Conservation (phyloP, 306 rosid species). For the Malus sylvestris region DNA sequence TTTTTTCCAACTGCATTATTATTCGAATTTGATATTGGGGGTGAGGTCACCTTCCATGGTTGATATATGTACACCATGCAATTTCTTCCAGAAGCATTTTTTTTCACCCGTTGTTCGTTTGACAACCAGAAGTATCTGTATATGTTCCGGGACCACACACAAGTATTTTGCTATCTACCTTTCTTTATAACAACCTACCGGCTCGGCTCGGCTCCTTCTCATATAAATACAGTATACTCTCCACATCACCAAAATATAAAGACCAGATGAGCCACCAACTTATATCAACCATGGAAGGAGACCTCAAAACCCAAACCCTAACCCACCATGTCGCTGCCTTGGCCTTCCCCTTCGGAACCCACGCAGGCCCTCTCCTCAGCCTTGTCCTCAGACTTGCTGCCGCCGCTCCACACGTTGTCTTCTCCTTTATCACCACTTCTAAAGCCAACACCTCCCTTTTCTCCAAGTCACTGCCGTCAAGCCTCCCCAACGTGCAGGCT, state of each 20-base stretch:
- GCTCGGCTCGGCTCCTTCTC: no score
- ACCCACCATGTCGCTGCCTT: slow-evolving; percentile 49
- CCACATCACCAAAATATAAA: not conserved
- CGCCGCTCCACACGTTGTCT: slow-evolving; percentile 15
- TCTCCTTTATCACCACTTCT: slow-evolving; percentile 54
- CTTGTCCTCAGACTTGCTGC: slow-evolving; percentile 34
- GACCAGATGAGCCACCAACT: not conserved
- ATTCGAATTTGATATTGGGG: no score
- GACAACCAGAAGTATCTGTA: not conserved
- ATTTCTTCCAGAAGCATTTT: not conserved
- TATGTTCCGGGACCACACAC: no score
- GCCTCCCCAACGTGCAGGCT: slow-evolving; percentile 21
- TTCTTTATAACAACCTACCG: no score
- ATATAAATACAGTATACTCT: not conserved
- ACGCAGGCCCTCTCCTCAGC: slow-evolving; percentile 52
- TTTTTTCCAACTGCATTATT: no score
- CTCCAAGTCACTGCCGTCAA: not conserved
- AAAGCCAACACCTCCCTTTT: slow-evolving; percentile 29
- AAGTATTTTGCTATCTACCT: no score
- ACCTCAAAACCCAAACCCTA: not conserved
- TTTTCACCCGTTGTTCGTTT: not conserved
- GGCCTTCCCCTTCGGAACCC: slow-evolving; percentile 71
- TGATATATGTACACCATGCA: no score
- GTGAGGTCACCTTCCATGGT: no score
- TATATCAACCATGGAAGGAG: not conserved